Percentiles rank a stretch among this genome's conserved stretches.
These are phyloP conservation scores for Vitis hybrid DNA, from an alignment of 177 flowering plant genomes.

Conservation along the genomic window DNA sequence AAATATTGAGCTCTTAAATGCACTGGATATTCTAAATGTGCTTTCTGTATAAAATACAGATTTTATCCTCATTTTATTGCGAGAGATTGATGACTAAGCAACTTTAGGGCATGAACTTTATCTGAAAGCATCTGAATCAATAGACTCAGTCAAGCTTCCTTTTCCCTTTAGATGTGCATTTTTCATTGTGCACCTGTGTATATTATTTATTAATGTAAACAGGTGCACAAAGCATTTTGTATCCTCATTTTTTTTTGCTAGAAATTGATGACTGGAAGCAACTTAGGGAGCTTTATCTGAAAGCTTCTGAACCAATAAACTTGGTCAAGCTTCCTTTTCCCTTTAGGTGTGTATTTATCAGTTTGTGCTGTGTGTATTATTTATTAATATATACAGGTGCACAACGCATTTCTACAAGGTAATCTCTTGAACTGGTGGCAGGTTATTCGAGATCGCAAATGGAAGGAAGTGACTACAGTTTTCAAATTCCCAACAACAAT, in stretches of 20 bases:
- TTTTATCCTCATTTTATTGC: neutral
- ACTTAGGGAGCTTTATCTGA: too few relatives aligned
- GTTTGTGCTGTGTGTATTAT: neutral
- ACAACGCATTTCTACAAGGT: neutral
- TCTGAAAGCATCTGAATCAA: neutral
- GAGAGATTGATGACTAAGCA: neutral
- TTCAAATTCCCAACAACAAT: constrained; percentile 72
- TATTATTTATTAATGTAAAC: too few relatives aligned
- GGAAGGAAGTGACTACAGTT: constrained; percentile 74
- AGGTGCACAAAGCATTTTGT: too few relatives aligned
- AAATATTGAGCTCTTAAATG: neutral
- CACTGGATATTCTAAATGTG: neutral
- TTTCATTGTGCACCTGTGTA: too few relatives aligned
- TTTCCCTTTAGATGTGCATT: too few relatives aligned
- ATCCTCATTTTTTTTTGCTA: too few relatives aligned
- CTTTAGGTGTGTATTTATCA: neutral
- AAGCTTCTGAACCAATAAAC: neutral
- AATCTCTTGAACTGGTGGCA: constrained; percentile 27
- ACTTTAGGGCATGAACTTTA: neutral
- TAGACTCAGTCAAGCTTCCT: too few relatives aligned
- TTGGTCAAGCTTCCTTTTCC: neutral
- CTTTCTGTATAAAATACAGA: neutral
- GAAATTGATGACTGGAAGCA: too few relatives aligned
- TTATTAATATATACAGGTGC: neutral
- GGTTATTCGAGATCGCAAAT: constrained; percentile 78